Conservation (phyloP, 2,329 filamentous ascomycete genomes). For the Boeremia exigua region DNA sequence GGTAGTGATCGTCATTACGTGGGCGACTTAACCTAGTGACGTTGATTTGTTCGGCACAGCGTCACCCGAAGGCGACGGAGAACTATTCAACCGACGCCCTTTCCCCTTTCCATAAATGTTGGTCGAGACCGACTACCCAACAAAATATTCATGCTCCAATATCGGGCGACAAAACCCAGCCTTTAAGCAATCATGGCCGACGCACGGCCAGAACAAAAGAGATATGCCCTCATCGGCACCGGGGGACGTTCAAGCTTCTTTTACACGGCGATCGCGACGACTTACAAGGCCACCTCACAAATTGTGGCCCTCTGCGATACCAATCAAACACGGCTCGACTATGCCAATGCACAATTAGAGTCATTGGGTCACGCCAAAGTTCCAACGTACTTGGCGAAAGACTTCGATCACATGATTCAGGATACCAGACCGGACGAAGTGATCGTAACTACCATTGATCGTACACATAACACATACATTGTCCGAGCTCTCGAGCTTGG, state of each 20-base stretch:
- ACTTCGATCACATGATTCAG: constrained; percentile 65
- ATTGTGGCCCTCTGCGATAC: constrained; percentile 66
- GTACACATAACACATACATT: constrained; percentile 67
- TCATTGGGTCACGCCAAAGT: constrained; percentile 56
- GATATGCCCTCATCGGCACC: constrained; percentile 64
- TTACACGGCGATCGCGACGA: constrained; percentile 63
- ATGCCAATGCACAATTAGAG: constrained; percentile 59
- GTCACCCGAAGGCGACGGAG: constrained; percentile 19
- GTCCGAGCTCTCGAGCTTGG: constrained; percentile 65
- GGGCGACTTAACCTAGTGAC: not conserved
- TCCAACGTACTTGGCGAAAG: constrained; percentile 60
- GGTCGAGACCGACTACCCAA: no score
- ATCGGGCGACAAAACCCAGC: no score
- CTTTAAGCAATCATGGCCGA: constrained; percentile 14
- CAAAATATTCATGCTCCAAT: no score
- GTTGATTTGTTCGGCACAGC: not conserved
- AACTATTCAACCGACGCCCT: constrained; percentile 15
- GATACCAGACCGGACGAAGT: constrained; percentile 66
- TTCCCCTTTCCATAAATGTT: not conserved
- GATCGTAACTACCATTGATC: constrained; percentile 68
- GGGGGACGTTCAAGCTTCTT: constrained; percentile 67
- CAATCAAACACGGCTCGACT: constrained; percentile 65
- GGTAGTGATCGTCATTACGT: no score
- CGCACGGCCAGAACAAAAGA: constrained; percentile 21
- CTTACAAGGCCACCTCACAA: constrained; percentile 58